Evolutionary conservation across 2,329 filamentous ascomycete species (phyloP).

Genomic region (Aspergillus thermomutatus): DNA sequence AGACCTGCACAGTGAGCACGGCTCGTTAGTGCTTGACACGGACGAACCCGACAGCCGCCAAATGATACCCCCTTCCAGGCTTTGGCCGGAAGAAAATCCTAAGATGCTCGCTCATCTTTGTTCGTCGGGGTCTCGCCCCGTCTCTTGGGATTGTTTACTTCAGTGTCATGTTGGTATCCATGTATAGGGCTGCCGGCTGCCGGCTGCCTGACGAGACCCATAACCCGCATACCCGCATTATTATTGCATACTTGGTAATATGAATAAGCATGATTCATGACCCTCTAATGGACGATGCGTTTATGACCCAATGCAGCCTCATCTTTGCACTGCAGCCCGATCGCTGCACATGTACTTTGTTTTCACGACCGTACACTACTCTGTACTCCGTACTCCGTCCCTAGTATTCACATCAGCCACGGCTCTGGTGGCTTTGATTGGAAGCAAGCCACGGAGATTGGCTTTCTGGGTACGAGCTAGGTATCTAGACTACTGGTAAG

Average conservation of each 20-base stretch:
- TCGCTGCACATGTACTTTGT: conserved; percentile 3
- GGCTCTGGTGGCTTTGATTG: neutral
- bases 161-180: neutral
- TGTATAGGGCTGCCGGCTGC: no score
- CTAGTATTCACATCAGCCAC: neutral
- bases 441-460: neutral
- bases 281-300: neutral
- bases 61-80: neutral
- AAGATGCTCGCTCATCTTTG: no score
- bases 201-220: neutral
- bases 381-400: neutral
- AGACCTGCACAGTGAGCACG: neutral
- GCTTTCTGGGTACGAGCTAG: no score
- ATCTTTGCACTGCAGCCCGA: conserved; percentile 13
- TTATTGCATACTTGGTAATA: neutral
- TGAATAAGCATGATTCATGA: neutral
- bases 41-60: no score
- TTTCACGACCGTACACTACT: neutral
- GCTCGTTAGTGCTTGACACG: neutral
- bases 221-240: neutral
- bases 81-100: no score
- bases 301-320: conserved; percentile 12
- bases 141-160: neutral
- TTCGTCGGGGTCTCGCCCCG: no score
- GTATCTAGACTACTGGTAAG: no score